A percentile compares a stretch with the other conserved stretches of the same genome.
Evolutionary conservation across 2,329 filamentous ascomycete genomes (phyloP).

Genomic region (Aureobasidium sp.): DNA sequence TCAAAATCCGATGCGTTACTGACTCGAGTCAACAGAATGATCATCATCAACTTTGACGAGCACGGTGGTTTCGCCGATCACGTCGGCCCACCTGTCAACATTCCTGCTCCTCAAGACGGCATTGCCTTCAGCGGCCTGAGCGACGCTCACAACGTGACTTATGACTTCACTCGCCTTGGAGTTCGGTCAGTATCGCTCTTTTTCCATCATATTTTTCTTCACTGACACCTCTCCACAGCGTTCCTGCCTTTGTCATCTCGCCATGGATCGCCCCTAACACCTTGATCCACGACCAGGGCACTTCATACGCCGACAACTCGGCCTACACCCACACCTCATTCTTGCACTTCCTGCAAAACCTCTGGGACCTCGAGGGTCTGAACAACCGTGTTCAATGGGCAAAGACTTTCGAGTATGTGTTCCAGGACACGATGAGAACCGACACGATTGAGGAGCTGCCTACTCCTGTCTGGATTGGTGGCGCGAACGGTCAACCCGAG

Average conservation of each 20-base stretch:
- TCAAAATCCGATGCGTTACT: neutral
- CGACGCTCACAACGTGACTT: slow-evolving; percentile 26
- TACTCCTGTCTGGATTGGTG: slow-evolving; percentile 29
- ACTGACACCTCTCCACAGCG: slow-evolving; percentile 6
- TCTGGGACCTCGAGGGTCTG: slow-evolving; percentile 31
- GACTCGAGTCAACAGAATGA: slow-evolving; percentile 14
- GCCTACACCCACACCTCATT: slow-evolving; percentile 33
- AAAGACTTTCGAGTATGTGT: slow-evolving; percentile 32
- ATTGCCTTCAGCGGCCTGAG: slow-evolving; percentile 25
- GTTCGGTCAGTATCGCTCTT: slow-evolving; percentile 16
- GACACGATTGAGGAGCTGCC: slow-evolving; percentile 20
- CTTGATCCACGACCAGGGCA: slow-evolving; percentile 31
- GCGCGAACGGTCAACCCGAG: slow-evolving; percentile 22
- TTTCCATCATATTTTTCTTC: neutral
- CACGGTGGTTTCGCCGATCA: slow-evolving; percentile 35
- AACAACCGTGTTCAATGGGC: slow-evolving; percentile 36
- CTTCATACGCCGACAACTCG: slow-evolving; percentile 27
- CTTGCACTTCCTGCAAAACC: slow-evolving; percentile 32
- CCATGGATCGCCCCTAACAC: slow-evolving; percentile 23
- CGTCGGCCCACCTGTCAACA: slow-evolving; percentile 28
- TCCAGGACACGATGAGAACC: slow-evolving; percentile 23
- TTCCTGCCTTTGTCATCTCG: slow-evolving; percentile 30
- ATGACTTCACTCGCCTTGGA: slow-evolving; percentile 31
- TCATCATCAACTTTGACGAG: slow-evolving; percentile 35
- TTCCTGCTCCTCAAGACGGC: slow-evolving; percentile 26